Evolutionary conservation across 2,329 filamentous ascomycete genomes (phyloP), one percentile per base, ranked within the genome.

Genomic region (Aspergillus fructus): DNA sequence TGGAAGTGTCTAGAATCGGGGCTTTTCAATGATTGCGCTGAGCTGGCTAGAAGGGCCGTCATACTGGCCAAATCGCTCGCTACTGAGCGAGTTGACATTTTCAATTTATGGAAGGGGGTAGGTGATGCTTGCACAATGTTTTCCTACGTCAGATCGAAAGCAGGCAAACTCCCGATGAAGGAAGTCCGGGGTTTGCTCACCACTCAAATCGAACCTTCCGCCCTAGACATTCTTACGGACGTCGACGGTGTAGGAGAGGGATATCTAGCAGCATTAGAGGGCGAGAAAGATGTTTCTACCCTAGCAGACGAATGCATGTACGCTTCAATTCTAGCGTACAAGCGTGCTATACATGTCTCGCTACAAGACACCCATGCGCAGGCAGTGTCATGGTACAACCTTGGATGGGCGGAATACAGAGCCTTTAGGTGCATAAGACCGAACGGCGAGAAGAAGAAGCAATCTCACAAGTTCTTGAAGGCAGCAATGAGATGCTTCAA

Each of bases 361-460:
- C 78, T 86, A 1, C 79, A 87, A 58, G 93, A 99, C 68, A 72
- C 85, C 7, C 90, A 97, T 71, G 93, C 93, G 3, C 93, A 96
- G 74, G 91, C 94, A 1, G 90, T 97, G n/a, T 91, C 93, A 0
- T 94, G 93, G 83, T 99, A 96, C 75, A 99, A 99, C 68, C 80
- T 99, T 17, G 94, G 94, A 42, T 97, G 93, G 90, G 90, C 91
- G 1, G 94, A 99, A 72, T 86, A 94, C 70, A 85, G 89, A 45
- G 90, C 92, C 0, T 90, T 96, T 68, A 78, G 81, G 11, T 90
- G 86, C 67, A 78, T 91, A 46, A 67, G 69, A 13, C 55, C 60
- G 13, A 19, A 83, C 17, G 64, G 56, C 33, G 67, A 59, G 51
- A 63, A 63, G 9, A 86, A 85, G 67, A 88, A 82, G 66, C 80